Conservation (phyloP, 768 basidiomycete genomes). For the Auricularia cornea region DNA sequence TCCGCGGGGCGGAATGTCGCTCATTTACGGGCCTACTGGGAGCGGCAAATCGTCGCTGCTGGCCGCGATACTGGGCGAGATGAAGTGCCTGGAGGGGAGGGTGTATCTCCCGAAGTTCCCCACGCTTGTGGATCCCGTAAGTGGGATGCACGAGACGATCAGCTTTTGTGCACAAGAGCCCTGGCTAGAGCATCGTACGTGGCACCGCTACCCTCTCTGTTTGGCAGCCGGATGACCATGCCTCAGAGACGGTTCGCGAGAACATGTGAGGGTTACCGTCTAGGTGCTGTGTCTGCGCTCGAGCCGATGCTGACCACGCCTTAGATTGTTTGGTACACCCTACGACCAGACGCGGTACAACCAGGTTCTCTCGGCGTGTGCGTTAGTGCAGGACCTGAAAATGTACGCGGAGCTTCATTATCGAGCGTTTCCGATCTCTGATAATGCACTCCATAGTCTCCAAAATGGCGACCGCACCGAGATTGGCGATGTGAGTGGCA, state of each 20-base stretch:
- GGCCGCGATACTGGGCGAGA: background rate
- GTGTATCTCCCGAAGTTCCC: background rate
- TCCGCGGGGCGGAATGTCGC: conserved; percentile 46
- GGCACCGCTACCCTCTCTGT: no score
- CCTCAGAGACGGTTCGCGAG: conserved; percentile 67
- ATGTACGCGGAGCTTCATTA: conserved; percentile 22
- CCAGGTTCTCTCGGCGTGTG: conserved; percentile 64
- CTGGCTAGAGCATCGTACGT: background rate
- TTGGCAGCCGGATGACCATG: no score
- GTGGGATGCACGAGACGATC: background rate
- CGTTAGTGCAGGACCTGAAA: conserved; percentile 56
- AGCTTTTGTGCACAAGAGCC: background rate
- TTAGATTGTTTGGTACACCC: conserved; percentile 39
- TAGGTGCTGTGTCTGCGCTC: no score
- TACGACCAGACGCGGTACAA: conserved; percentile 57
- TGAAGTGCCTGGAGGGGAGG: background rate
- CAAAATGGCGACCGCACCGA: conserved; percentile 77
- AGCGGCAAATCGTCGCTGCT: conserved; percentile 41
- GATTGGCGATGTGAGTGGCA: background rate
- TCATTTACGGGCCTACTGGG: conserved; percentile 59
- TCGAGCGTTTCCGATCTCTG: background rate
- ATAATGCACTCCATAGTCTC: conserved; percentile 23
- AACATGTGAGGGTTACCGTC: conserved; percentile 41
- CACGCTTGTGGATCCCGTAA: background rate
- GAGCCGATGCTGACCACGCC: no score